Evolutionary conservation across 78 protist species (phyloP).

Genomic region (Tieghemostelium lacteum): DNA sequence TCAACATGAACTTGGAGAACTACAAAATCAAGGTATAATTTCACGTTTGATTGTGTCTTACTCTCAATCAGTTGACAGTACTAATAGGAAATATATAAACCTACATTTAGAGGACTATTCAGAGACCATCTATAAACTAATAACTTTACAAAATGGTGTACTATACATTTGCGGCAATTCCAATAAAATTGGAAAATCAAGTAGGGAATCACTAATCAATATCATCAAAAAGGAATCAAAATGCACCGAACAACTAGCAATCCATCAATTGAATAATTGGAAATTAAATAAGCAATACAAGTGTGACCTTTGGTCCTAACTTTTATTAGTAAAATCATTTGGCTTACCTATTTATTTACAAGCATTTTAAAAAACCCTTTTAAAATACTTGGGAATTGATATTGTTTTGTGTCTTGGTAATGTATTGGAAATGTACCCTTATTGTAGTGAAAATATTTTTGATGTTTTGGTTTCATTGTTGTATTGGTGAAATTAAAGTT

Average conservation of each 20-base stretch:
- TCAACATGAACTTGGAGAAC: conserved; percentile 19
- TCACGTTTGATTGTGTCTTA: conserved; percentile 11
- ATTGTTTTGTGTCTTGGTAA: too few species aligned
- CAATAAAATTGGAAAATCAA: conserved; percentile 43
- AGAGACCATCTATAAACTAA: conserved; percentile 8
- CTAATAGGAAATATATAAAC: conserved; percentile 8
- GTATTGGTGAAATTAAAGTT: too few species aligned
- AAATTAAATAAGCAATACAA: not conserved
- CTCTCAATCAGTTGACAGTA: not conserved
- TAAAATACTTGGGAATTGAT: too few species aligned
- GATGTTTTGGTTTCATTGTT: too few species aligned
- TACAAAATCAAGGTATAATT: conserved; percentile 42
- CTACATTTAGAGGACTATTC: conserved; percentile 14
- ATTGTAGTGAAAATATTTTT: too few species aligned
- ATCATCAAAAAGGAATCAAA: conserved; percentile 7
- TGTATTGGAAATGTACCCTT: too few species aligned
- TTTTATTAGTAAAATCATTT: too few species aligned
- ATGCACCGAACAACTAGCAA: not conserved
- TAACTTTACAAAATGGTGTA: not conserved
- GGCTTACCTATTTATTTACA: too few species aligned
- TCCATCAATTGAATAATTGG: conserved; percentile 21
- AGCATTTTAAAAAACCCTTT: too few species aligned
- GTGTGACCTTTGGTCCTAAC: conserved; percentile 29
- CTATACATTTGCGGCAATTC: conserved; percentile 44
- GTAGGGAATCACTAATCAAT: not conserved